Percentiles rank a stretch among this genome's conserved stretches.
These are phyloP conservation scores for Camillea tinctor DNA, from an alignment of 2,329 filamentous ascomycete genomes.

Conservation along the genomic window DNA sequence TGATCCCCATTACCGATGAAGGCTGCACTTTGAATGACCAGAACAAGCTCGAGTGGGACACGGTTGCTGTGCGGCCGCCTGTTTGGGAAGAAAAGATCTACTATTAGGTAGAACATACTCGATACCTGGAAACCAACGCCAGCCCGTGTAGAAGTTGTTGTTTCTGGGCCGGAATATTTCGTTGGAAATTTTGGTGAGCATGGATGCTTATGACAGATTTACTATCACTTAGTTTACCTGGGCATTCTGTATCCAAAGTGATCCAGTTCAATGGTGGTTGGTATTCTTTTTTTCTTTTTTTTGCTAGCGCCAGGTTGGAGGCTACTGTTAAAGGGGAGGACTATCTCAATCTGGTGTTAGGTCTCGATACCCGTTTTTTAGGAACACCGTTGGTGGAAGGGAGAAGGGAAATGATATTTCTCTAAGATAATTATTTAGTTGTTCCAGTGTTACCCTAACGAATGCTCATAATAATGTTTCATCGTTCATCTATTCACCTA, in stretches of 20 bases:
- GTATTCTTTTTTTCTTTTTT: not conserved
- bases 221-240: not conserved
- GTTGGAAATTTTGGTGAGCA: conserved; percentile 1
- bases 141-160: too few species aligned
- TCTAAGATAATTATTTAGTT: not conserved
- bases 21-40: conserved; percentile 70
- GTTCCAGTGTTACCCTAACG: not conserved
- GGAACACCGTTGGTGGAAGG: not conserved
- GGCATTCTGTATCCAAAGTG: not conserved
- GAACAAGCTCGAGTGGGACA: conserved; percentile 44
- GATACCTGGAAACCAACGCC: not conserved
- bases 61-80: conserved; percentile 32
- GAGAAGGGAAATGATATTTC: too few species aligned
- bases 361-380: not conserved
- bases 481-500: not conserved
- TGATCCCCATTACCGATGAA: conserved; percentile 79
- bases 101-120: conserved; percentile 22
- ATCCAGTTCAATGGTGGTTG: not conserved
- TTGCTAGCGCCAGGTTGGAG: not conserved
- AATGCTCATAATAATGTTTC: not conserved
- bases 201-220: not conserved
- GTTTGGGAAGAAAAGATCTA: conserved; percentile 37
- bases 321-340: too few species aligned
- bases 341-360: not conserved
- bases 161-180: not conserved